Evolutionary conservation across 306 rosid species (phyloP), one percentile per base, ranked within the genome.

Genomic region (Fragaria iinumae): DNA sequence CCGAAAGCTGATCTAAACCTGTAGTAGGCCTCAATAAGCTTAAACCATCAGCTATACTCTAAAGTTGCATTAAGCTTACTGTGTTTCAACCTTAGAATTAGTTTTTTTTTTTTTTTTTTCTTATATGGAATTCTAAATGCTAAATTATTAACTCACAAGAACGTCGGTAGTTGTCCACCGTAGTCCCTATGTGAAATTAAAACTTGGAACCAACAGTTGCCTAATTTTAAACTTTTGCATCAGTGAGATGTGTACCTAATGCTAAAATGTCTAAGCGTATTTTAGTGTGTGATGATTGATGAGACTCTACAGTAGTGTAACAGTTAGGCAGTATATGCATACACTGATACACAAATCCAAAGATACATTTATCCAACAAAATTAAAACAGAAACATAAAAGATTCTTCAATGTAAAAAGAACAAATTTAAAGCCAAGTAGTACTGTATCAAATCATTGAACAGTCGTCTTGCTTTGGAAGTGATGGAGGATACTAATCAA

Each of bases 1-100:
- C 78, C 47, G 60, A 75, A 75, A 62, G 59, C 67, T 59, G 44
- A 74, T 62, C 17, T 11, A 27, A 38, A 32, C 78, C 14, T 27
- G 47, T 38, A 8, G 16, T 36, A 62, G 2, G 3, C 14, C 57
- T 36, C 7, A 25, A 12, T 18, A 18, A 17, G 29, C 11, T 38
- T 23, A 17, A 57, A 39, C n/a, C 10, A 21, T 13, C 44, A 16
- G 44, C 44, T 29, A 27, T 25, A 48, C 38, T 70, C 62, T 56
- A 2, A 0, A 20, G 32, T 21, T 56, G 63, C 63, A 56, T 56
- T 3, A 56, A 21, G 29, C 29, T 56, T 10, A 9, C 63, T 56
- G 5, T 21, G 32, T 56, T 47, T 14, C 67, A 62, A 62, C n/a
- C 67, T 62, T 60, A 60, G 9, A 10, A 60, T 60, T 13, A 5